phyloP scores from a whole-genome alignment of 495 filamentous ascomycete genomes.

The Aspergillus carlsbadensis region DNA sequence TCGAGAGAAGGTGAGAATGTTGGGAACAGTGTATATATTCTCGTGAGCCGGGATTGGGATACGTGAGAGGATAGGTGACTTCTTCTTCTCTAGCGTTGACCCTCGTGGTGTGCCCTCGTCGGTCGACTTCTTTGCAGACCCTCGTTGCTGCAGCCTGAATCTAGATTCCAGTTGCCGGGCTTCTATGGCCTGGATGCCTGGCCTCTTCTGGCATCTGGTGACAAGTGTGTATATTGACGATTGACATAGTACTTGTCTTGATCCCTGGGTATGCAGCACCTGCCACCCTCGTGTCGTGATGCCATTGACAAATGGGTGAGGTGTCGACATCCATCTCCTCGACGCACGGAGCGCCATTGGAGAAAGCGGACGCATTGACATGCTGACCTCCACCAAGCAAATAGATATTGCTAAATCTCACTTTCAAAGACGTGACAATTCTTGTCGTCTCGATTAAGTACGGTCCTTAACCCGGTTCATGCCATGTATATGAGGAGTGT shows the following conservation, averaged over 20 bases:
- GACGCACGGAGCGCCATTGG: slow-evolving; percentile 9
- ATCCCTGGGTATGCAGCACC: neutral
- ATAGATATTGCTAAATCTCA: neutral
- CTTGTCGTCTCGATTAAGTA: neutral
- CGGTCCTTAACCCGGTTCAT: slow-evolving; percentile 1
- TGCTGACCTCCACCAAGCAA: slow-evolving; percentile 3
- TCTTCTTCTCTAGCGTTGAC: slow-evolving; percentile 24
- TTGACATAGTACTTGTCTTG: neutral
- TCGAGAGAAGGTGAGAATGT: slow-evolving; percentile 85
- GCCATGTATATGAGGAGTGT: neutral
- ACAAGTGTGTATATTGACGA: slow-evolving; percentile 13
- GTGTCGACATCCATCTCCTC: slow-evolving; percentile 1
- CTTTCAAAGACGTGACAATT: neutral
- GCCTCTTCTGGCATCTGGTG: slow-evolving; percentile 5
- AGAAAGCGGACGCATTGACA: slow-evolving; percentile 12
- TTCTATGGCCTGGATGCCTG: neutral
- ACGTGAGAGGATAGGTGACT: slow-evolving; percentile 45
- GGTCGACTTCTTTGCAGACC: slow-evolving; percentile 24
- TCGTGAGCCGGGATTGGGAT: slow-evolving; percentile 62
- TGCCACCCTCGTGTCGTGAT: slow-evolving; percentile 6
- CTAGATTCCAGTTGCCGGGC: slow-evolving; percentile 6
- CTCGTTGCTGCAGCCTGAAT: slow-evolving; percentile 22
- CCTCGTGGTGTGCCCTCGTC: slow-evolving; percentile 19
- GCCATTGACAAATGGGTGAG: neutral
- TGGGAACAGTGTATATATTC: slow-evolving; percentile 95